These are phyloP conservation scores for Pseudogymnoascus sp. DNA, from an alignment of 2,329 filamentous ascomycete species.

Conservation along the genomic window DNA sequence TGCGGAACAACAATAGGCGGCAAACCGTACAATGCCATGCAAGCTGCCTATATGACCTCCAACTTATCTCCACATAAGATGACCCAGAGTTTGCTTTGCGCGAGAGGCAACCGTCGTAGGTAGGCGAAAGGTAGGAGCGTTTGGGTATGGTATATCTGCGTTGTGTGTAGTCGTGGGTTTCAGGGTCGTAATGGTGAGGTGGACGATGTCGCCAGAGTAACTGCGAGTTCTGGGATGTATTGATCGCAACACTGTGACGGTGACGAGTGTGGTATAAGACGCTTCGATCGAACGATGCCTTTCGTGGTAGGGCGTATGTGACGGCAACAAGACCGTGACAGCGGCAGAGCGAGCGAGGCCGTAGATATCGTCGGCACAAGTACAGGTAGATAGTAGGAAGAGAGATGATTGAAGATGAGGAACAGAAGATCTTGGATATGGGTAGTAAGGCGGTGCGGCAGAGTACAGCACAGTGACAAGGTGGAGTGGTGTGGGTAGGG, in stretches of 20 bases:
- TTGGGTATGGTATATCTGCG: background rate
- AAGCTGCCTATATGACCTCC: constrained; percentile 6
- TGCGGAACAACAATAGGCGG: constrained; percentile 2
- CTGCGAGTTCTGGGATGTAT: background rate
- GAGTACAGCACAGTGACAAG: constrained; percentile 6
- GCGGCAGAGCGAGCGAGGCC: background rate
- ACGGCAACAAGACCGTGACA: background rate
- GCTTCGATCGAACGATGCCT: background rate
- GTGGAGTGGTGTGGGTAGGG: constrained; percentile 7
- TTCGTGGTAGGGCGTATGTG: background rate
- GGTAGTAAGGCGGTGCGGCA: constrained; percentile 9
- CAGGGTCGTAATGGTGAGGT: background rate
- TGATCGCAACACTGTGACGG: background rate
- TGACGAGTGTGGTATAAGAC: background rate
- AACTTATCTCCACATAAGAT: constrained; percentile 4
- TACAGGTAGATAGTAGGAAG: background rate
- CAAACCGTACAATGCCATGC: constrained; percentile 6
- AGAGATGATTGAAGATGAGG: background rate
- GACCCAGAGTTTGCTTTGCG: background rate
- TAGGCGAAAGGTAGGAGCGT: background rate
- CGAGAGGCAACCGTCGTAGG: constrained; percentile 2
- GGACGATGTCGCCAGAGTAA: constrained; percentile 1
- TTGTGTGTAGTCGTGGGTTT: background rate
- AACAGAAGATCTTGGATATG: constrained; percentile 4
- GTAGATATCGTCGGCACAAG: background rate